A percentile compares a stretch with the other conserved stretches of the same genome.
Evolutionary conservation across 495 filamentous ascomycete genomes (phyloP).

Genomic region (Penicillium herquei): DNA sequence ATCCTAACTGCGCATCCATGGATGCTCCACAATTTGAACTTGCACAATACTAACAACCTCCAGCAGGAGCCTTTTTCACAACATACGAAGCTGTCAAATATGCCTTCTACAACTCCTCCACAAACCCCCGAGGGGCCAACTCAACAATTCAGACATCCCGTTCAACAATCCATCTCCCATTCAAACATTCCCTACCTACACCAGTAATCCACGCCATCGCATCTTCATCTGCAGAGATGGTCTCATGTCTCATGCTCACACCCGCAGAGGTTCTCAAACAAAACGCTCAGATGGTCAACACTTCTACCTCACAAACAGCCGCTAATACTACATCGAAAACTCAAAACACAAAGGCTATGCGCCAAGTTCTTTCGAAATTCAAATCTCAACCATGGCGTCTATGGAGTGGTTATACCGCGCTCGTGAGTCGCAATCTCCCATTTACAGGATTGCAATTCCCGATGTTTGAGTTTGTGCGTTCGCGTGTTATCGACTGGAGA

Average conservation of each 20-base stretch:
- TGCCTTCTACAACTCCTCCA: conserved; percentile 45
- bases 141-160: conserved; percentile 30
- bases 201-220: conserved; percentile 68
- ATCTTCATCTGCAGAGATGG: conserved; percentile 72
- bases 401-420: conserved; percentile 76
- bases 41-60: background rate
- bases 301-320: too few relatives aligned
- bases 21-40: too few relatives aligned
- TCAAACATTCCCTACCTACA: conserved; percentile 48
- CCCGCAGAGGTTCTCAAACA: conserved; percentile 92
- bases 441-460: conserved; percentile 89
- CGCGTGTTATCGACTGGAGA: conserved; percentile 38
- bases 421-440: conserved; percentile 77
- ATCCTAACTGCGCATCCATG: too few relatives aligned
- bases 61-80: conserved; percentile 86
- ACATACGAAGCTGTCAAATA: conserved; percentile 78
- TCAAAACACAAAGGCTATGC: conserved; percentile 33
- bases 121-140: conserved; percentile 5
- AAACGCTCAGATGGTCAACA: conserved; percentile 72
- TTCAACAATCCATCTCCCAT: conserved; percentile 25
- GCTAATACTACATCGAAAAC: background rate
- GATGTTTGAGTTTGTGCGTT: conserved; percentile 69
- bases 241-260: conserved; percentile 81
- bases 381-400: conserved; percentile 56
- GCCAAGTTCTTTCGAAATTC: conserved; percentile 56